Percentiles rank a stretch among this genome's conserved stretches.
Conservation (phyloP, 495 filamentous ascomycete species). For the Neurospora sp. region DNA sequence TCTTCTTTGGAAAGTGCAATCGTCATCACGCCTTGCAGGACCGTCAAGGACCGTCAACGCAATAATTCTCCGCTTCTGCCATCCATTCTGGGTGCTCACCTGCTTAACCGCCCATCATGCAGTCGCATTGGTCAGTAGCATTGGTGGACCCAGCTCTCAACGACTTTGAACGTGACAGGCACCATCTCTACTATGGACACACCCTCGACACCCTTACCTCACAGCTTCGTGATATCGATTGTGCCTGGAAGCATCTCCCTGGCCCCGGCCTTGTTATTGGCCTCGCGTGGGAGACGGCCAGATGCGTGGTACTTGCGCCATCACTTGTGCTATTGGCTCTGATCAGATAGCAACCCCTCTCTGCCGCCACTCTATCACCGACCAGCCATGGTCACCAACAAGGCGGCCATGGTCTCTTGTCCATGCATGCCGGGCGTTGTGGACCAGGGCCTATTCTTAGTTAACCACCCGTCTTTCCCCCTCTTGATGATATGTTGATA, state of each 20-base stretch:
- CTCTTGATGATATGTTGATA: conserved; percentile 26
- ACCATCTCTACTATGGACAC: background rate
- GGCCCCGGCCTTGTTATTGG: conserved; percentile 18
- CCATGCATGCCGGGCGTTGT: background rate
- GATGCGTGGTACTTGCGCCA: background rate
- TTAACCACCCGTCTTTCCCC: conserved; percentile 16
- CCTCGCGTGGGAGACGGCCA: conserved; percentile 3
- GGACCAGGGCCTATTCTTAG: conserved; percentile 6
- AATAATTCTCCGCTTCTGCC: background rate
- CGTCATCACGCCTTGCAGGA: background rate
- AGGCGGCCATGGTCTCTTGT: background rate
- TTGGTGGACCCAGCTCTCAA: conserved; percentile 6
- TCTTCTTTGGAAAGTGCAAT: background rate
- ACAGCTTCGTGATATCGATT: conserved; percentile 18
- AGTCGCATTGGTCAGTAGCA: conserved; percentile 22
- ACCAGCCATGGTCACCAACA: background rate
- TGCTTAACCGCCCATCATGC: conserved; percentile 38
- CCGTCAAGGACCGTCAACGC: background rate
- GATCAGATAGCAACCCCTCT: background rate
- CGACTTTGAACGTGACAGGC: conserved; percentile 5
- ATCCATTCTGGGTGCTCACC: background rate
- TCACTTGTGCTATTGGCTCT: background rate
- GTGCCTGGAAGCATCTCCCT: background rate
- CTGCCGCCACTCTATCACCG: background rate
- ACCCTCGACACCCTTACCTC: background rate